Conservation (phyloP, 352 stramenopile genomes). For the Chrysophaeum taylorii region DNA sequence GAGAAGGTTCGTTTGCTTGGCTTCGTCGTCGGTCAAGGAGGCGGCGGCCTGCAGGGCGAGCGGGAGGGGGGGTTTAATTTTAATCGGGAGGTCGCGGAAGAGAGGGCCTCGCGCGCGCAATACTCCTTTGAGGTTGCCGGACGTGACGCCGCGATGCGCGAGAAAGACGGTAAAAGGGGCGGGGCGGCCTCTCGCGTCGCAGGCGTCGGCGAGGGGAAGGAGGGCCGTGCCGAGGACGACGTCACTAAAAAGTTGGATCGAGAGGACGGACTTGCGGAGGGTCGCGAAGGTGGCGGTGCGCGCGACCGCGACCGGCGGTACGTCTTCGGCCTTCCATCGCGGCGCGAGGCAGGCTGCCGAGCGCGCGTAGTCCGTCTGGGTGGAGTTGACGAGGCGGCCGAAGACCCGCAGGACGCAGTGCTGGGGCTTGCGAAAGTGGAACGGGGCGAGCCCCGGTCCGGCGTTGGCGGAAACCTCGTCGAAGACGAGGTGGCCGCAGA, state of each 20-base stretch:
- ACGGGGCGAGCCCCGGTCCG: neutral
- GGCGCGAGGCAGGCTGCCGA: neutral
- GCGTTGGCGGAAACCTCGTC: neutral
- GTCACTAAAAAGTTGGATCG: neutral
- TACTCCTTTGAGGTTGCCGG: neutral
- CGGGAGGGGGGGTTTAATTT: too few relatives aligned
- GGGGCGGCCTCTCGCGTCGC: neutral
- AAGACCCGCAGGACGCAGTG: neutral
- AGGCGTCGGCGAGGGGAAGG: neutral
- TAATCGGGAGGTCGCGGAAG: too few relatives aligned
- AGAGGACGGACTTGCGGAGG: neutral
- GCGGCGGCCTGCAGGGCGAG: too few relatives aligned
- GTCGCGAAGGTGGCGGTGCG: neutral
- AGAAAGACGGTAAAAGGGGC: neutral
- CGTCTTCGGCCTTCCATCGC: neutral
- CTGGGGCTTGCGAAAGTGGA: slow-evolving; percentile 1
- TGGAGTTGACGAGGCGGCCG: neutral
- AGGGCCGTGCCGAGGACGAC: neutral
- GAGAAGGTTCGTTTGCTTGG: too few relatives aligned
- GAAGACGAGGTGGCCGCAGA: neutral
- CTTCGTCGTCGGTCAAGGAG: too few relatives aligned
- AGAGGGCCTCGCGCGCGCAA: neutral
- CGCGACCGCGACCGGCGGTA: neutral
- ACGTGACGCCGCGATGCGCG: neutral
- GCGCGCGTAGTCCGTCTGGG: neutral